These are phyloP conservation scores for Aspergillus pseudoglaucus DNA, from an alignment of 2,329 filamentous ascomycete species.

Conservation along the genomic window DNA sequence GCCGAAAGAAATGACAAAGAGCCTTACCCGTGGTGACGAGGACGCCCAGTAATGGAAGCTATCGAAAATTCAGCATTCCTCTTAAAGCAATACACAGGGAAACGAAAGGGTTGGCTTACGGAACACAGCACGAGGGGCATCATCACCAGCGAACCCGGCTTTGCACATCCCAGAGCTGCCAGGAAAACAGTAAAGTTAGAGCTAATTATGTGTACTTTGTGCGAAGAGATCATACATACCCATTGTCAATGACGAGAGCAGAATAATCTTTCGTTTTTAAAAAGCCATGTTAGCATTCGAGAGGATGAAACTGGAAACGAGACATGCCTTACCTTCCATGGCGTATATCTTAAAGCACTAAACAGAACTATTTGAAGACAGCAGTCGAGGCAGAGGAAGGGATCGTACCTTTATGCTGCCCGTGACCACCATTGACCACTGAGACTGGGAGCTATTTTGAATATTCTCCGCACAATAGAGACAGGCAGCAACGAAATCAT, in stretches of 20 bases:
- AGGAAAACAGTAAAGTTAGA: neutral
- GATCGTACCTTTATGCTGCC: no score
- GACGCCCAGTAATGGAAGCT: conserved; percentile 99
- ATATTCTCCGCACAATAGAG: no score
- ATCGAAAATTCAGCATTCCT: conserved; percentile 19
- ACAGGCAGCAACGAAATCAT: no score
- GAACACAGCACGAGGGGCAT: conserved; percentile 99
- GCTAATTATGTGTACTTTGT: conserved; percentile 12
- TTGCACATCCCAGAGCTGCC: conserved; percentile 99
- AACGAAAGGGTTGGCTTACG: conserved; percentile 64
- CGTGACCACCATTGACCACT: no score
- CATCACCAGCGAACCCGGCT: conserved; percentile 99
- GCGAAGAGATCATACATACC: conserved; percentile 62
- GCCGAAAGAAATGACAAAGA: no score
- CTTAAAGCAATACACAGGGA: conserved; percentile 7
- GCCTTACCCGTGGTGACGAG: conserved; percentile 64
- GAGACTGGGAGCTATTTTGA: no score
- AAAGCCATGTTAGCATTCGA: no score
- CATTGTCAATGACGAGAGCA: conserved; percentile 99
- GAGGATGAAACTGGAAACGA: no score
- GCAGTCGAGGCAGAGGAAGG: no score
- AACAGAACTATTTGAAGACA: no score
- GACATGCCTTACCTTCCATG: no score
- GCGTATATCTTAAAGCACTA: no score
- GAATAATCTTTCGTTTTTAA: conserved; percentile 85